Evolutionary conservation across 345 rosid species (phyloP), one percentile per base, ranked within the genome.

Genomic region (Sonneratia alba): DNA sequence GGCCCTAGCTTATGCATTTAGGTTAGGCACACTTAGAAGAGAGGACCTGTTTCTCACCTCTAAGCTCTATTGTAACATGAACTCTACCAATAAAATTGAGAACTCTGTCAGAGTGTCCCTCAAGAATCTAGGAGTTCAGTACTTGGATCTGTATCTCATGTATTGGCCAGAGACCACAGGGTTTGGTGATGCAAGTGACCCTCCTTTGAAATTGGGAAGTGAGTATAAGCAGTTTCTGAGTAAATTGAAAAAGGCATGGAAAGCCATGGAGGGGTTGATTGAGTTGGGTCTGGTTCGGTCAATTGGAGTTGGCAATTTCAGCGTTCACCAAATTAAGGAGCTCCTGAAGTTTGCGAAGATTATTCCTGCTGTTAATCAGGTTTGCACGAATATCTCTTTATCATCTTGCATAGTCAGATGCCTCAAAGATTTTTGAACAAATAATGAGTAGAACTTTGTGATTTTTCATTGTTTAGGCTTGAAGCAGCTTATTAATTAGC

Each of bases 181-280:
- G 18, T 86, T 86, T 72, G 87, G 90, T 15, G 90, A 86, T 77
- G 90, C 90, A 9, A 86, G 87, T 3, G 90, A 86, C 79, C 90
- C 90, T 36, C 90, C 90, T 59, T 75, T 73, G 49, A 86, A 86
- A 79, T 82, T 84, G 7, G 85, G 85, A 68, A 84, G 80, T 34
- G 90, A 86, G 81, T 66, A 77, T 72, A 79, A 85, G 74, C 90
- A 84, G 80, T 86, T 86, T 56, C 51, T 84, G 73, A 86, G 80
- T 76, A 80, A 85, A 48, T 59, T 86, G 81, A 86, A 86, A 79
- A 81, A 86, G 77, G 83, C 85, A 18, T 87, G 91, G 91, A 83
- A 85, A 72, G 86, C 87, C 7, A 87, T 87, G 90, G 90, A 87
- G 72, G 87, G 75, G 22, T 75, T 87, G 45, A 80, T 81, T 40